Evolutionary conservation across 768 basidiomycete species (phyloP), one percentile per base, ranked within the genome.

Genomic region (Stropharia rugosoannulata): DNA sequence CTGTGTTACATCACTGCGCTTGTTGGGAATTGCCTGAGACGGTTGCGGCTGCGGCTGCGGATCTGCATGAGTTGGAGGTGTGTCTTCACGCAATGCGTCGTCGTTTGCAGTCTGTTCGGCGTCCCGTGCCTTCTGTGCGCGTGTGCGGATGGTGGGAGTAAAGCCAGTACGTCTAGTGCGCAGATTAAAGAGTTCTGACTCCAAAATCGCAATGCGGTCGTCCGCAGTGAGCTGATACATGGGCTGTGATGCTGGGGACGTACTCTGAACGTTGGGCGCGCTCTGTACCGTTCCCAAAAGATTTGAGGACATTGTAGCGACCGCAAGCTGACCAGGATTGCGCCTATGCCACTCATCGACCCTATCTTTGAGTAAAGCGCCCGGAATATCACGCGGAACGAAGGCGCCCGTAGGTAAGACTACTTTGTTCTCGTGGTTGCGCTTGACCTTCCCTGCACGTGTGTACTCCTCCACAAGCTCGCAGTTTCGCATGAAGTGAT

Each of bases 401-500:
- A 62, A 66, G 2, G 59, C 49, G 3, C 70, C 68, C 2, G 56
- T 57, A 0, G 63, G 57, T 4, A 71, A 59, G 0, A 66, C 62
- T 0, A 71, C 64, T 13, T 65, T 63, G 0, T 59, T 62, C 4
- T 63, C 58, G 4, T 56, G 48, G 44, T 71, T 67, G 3, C 65
- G 60, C 18, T 55, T 62, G 22, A 60, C 54, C 6, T 65, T 61
- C 1, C 65, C 64, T 0, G 59, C 61, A 1, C 54, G 45, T 2
- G 47, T 56, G 32, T 66, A 66, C 5, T 63, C 55, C 3, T 55
- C 43, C 44, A 68, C 67, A 1, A 49, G 46, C 0, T 55, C 48
- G 53, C 68, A 68, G 16, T 59, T 29, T 5, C 65, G 57, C 40
- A 68, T 68, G 48, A 58, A 65, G 45, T 72, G 66, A 1, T 37